A percentile compares a stretch with the other conserved stretches of the same genome.
Evolutionary conservation across 2,329 filamentous ascomycete genomes (phyloP).

Genomic region (Proliferodiscus dingleyae): DNA sequence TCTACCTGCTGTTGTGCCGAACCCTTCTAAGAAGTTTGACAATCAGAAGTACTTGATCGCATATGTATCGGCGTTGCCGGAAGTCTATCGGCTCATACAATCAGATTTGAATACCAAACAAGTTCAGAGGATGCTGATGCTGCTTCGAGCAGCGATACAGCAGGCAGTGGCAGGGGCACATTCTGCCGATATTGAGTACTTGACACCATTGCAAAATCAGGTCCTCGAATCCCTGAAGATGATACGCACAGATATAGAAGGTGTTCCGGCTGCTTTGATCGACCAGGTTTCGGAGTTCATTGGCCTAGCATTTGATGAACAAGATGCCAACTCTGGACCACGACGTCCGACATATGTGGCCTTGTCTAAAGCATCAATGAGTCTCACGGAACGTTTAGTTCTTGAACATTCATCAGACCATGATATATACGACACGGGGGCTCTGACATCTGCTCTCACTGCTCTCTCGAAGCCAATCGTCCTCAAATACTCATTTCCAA

Average conservation of each 20-base stretch:
- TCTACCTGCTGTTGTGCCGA: constrained; percentile 47
- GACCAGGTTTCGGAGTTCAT: constrained; percentile 65
- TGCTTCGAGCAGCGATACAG: constrained; percentile 67
- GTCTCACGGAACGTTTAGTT: constrained; percentile 58
- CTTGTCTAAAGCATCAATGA: constrained; percentile 77
- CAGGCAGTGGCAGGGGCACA: constrained; percentile 64
- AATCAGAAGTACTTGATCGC: constrained; percentile 82
- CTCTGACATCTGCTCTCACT: constrained; percentile 59
- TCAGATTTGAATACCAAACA: constrained; percentile 56
- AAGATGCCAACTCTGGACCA: constrained; percentile 33
- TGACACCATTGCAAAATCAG: constrained; percentile 67
- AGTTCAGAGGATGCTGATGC: constrained; percentile 62
- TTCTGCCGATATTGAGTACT: constrained; percentile 65
- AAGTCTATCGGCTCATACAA: constrained; percentile 73
- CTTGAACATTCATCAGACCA: constrained; percentile 53
- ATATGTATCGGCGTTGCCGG: constrained; percentile 71
- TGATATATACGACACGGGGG: constrained; percentile 66
- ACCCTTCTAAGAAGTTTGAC: constrained; percentile 42
- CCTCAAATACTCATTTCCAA: constrained; percentile 75
- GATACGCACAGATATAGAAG: constrained; percentile 60
- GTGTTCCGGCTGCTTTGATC: constrained; percentile 64
- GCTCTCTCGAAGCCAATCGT: constrained; percentile 66
- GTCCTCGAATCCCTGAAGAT: constrained; percentile 64
- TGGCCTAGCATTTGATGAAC: constrained; percentile 57
- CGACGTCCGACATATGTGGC: constrained; percentile 78